phyloP scores from a whole-genome alignment of 2,329 filamentous ascomycete species.

The Escovopsis sp. region DNA sequence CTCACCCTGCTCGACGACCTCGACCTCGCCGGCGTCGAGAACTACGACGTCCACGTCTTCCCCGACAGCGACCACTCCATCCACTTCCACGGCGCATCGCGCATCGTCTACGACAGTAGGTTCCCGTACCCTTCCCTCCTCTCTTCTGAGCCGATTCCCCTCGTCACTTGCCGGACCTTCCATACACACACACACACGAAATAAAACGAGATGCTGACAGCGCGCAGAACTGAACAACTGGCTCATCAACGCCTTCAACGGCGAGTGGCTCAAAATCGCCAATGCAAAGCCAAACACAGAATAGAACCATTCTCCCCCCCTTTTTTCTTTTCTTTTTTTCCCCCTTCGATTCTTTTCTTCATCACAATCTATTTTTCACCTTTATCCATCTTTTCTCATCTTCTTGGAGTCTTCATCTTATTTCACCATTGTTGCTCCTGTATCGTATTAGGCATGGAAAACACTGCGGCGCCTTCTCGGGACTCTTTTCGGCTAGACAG shows the following conservation, averaged over 20 bases:
- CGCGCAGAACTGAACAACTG: conserved; percentile 62
- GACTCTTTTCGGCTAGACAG: no score
- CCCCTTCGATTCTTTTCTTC: neutral
- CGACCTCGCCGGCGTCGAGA: conserved; percentile 67
- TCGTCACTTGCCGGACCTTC: neutral
- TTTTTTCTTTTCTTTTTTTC: neutral
- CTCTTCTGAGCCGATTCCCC: neutral
- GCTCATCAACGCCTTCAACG: conserved; percentile 96
- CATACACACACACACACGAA: no score
- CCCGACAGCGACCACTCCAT: conserved; percentile 94
- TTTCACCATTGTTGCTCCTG: no score
- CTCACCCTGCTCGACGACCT: conserved; percentile 75
- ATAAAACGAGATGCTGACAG: neutral
- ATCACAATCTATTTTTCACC: neutral
- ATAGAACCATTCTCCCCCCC: conserved; percentile 8
- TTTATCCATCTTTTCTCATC: no score
- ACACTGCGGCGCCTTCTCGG: no score
- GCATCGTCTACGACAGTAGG: conserved; percentile 86
- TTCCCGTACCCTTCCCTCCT: neutral
- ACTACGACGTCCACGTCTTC: conserved; percentile 94
- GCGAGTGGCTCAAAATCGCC: conserved; percentile 63
- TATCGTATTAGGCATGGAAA: no score
- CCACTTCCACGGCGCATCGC: conserved; percentile 84
- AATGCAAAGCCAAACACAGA: conserved; percentile 32
- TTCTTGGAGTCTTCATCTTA: no score